Evolutionary conservation across 768 basidiomycete species (phyloP).

Genomic region (Crassisporium funariophilum): DNA sequence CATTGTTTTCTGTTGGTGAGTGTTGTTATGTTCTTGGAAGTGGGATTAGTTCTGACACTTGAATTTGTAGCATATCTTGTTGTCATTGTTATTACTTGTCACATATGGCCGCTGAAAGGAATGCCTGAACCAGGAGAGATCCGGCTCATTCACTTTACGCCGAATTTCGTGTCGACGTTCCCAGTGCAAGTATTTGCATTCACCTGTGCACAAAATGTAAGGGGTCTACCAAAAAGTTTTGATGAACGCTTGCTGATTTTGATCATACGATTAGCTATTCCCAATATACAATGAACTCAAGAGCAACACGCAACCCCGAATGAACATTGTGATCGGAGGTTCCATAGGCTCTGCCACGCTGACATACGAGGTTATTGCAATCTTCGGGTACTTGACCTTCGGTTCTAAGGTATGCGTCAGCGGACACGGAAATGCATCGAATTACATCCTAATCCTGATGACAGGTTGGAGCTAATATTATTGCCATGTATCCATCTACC

Average conservation of each 20-base stretch:
- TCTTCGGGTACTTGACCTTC: slow-evolving; percentile 93
- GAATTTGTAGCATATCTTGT: slow-evolving; percentile 70
- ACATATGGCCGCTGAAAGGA: slow-evolving; percentile 72
- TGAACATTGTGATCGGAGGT: slow-evolving; percentile 86
- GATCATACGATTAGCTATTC: slow-evolving; percentile 62
- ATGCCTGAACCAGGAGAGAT: slow-evolving; percentile 68
- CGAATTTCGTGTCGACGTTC: slow-evolving; percentile 80
- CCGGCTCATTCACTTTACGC: slow-evolving; percentile 70
- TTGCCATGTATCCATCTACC: slow-evolving; percentile 91
- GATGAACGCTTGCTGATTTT: not conserved
- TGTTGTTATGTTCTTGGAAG: slow-evolving; percentile 14
- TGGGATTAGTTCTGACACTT: slow-evolving; percentile 1
- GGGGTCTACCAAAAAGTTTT: slow-evolving; percentile 26
- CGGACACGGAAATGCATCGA: no score
- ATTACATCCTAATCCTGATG: no score
- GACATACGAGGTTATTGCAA: slow-evolving; percentile 85
- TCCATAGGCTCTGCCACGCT: slow-evolving; percentile 85
- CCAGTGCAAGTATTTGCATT: slow-evolving; percentile 94
- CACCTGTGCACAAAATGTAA: slow-evolving; percentile 91
- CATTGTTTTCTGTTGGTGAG: slow-evolving; percentile 86
- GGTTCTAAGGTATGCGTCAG: slow-evolving; percentile 75
- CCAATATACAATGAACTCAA: slow-evolving; percentile 92
- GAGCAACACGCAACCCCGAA: slow-evolving; percentile 74
- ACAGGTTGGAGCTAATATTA: slow-evolving; percentile 88
- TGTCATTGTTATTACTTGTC: slow-evolving; percentile 77